Base-by-base conservation (phyloP, 176 grass and related monocot species). In the Rhipidocladum racemiflorum region DNA sequence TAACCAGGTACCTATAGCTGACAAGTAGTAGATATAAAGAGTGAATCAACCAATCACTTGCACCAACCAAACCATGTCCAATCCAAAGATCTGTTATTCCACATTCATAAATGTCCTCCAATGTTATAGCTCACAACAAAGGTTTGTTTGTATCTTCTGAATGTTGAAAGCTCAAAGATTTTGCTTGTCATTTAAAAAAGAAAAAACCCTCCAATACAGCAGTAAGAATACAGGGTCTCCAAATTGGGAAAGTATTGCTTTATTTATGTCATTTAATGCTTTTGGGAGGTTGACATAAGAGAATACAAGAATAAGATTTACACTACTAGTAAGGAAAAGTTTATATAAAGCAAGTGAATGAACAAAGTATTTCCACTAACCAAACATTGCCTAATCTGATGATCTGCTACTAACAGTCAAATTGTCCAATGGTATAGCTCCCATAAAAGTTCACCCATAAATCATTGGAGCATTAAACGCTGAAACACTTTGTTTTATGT, bases 341-440 rank as follows among this genome's bases (percentile, higher is more conserved):
- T 43, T 69, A 12, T 48, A 23, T 48, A 72, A 80, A 82, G 55
- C 25, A 48, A 25, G 54, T 72, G 18, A 29, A 24, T 48, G 17
- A 15, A 61, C 67, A 48, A 13, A 72, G 67, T 27, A 61, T 43
- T 25, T 82, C 40, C 8, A 51, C 14, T 11, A 14, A 78, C 15
- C 51, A 60, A 42, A 71, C 53, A 25, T 81, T 81, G 53, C 66
- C 18, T 24, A 81, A 61, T 81, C 67, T 2, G 2, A 35, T 24
- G 7, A 46, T 61, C 20, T 39, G 20, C 17, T 45, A 24, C 39
- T 25, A 72, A 28, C 30, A 4, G 15, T 12, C n/a, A 27, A 68
- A 71, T n/a, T 48, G 12, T 51, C 5, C 20, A 48, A 65, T 13
- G 27, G 25, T 60, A 44, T 34, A 24, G 35, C 39, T 61, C 39